phyloP scores from a whole-genome alignment of 2,329 filamentous ascomycete genomes.

The Pseudogymnoascus sp. region DNA sequence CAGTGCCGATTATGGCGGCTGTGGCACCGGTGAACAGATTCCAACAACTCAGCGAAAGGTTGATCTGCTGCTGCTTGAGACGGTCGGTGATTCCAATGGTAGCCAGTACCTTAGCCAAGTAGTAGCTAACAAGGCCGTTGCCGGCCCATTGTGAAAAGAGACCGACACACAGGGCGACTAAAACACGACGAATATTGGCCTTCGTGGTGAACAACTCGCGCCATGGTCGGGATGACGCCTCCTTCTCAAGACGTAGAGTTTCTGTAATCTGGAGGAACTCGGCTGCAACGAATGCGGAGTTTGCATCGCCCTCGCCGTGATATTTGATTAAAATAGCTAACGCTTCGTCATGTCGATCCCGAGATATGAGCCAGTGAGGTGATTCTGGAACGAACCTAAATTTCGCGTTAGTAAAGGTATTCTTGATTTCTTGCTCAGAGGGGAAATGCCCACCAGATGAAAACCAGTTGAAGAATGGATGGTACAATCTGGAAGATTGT shows the following conservation, averaged over 20 bases:
- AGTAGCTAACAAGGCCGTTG: slow-evolving; percentile 40
- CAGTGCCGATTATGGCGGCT: not conserved
- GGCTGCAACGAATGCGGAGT: not conserved
- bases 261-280: not conserved
- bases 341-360: slow-evolving; percentile 17
- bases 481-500: not conserved
- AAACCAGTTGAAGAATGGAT: not conserved
- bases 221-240: not conserved
- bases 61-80: slow-evolving; percentile 23
- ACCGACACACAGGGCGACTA: slow-evolving; percentile 35
- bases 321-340: slow-evolving; percentile 25
- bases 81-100: slow-evolving; percentile 28
- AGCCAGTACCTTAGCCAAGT: slow-evolving; percentile 29
- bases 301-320: not conserved
- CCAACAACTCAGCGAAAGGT: not conserved
- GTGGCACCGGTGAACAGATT: not conserved
- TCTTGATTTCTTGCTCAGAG: not conserved
- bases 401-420: slow-evolving; percentile 8
- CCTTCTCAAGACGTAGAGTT: not conserved
- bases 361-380: slow-evolving; percentile 16
- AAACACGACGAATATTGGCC: not conserved
- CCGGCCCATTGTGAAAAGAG: slow-evolving; percentile 52
- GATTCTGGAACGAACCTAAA: slow-evolving; percentile 19
- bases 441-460: slow-evolving; percentile 21
- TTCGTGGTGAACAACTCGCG: not conserved